Percentiles rank a stretch among this genome's conserved stretches.
Conservation (phyloP, 257 asterid species). For the Scutellaria minor region DNA sequence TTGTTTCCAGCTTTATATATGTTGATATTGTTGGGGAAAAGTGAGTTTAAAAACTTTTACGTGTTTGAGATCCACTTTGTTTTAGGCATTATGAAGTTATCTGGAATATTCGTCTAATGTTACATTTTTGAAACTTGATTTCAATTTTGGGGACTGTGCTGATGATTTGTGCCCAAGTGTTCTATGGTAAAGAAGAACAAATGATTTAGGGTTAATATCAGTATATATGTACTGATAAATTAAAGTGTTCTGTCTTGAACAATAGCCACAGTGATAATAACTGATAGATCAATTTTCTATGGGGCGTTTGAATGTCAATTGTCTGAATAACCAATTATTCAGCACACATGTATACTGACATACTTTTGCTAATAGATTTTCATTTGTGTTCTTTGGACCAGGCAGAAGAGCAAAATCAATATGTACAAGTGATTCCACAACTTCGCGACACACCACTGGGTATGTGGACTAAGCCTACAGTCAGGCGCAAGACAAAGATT, state of each 20-base stretch:
- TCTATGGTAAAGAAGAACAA: neutral
- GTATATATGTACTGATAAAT: neutral
- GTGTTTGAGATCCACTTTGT: neutral
- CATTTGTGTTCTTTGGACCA: slow-evolving; percentile 35
- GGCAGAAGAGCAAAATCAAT: slow-evolving; percentile 62
- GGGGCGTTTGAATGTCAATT: neutral
- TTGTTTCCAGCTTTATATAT: neutral
- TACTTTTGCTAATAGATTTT: slow-evolving; percentile 15
- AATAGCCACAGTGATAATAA: neutral
- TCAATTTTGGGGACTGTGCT: neutral
- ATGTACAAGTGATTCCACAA: slow-evolving; percentile 60
- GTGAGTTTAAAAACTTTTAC: neutral
- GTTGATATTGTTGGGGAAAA: neutral
- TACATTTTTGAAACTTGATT: neutral
- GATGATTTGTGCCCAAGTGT: neutral
- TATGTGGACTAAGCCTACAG: slow-evolving; percentile 78
- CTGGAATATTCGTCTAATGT: neutral
- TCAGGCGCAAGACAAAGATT: slow-evolving; percentile 92
- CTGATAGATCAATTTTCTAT: neutral
- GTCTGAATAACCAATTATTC: neutral
- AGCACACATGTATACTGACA: neutral
- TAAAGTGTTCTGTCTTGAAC: neutral
- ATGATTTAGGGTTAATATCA: no score
- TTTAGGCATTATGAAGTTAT: neutral
- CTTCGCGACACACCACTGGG: slow-evolving; percentile 60